These are phyloP conservation scores for Lactarius evosmus DNA, from an alignment of 768 basidiomycete genomes.

Conservation along the genomic window DNA sequence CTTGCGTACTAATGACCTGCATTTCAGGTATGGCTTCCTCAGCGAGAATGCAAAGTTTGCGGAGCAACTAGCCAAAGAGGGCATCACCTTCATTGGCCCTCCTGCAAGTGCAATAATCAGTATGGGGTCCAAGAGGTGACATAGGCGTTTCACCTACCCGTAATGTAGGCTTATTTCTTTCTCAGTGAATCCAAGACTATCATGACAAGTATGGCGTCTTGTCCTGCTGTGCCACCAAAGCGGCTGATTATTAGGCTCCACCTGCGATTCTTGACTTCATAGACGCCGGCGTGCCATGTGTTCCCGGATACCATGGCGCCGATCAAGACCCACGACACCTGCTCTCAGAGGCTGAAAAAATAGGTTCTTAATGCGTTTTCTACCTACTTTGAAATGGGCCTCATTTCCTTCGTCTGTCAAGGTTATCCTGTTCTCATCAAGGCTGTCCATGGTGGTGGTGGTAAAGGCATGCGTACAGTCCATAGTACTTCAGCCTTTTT, in stretches of 20 bases:
- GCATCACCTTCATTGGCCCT: constrained; percentile 89
- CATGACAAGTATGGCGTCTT: constrained; percentile 60
- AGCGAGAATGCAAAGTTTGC: constrained; percentile 90
- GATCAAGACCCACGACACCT: constrained; percentile 76
- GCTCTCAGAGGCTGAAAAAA: constrained; percentile 61
- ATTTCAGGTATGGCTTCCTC: constrained; percentile 74
- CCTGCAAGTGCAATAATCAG: constrained; percentile 82
- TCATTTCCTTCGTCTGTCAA: constrained; percentile 29
- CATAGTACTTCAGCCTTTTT: constrained; percentile 63
- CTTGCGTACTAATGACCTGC: not conserved
- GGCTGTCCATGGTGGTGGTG: constrained; percentile 94
- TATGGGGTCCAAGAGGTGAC: constrained; percentile 93
- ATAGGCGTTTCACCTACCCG: not conserved
- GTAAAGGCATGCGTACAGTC: constrained; percentile 92
- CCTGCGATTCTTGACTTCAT: not conserved
- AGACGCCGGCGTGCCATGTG: constrained; percentile 89
- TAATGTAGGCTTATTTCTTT: not conserved
- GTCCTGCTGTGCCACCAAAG: not conserved
- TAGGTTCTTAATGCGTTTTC: constrained; percentile 45
- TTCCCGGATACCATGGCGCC: constrained; percentile 89
- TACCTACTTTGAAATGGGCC: not conserved
- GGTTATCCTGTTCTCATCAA: constrained; percentile 94
- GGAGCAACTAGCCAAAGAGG: constrained; percentile 64
- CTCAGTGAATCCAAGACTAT: constrained; percentile 93
- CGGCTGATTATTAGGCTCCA: constrained; percentile 8